Conservation (phyloP, 2,329 filamentous ascomycete species). For the Cladorrhinum sp. region DNA sequence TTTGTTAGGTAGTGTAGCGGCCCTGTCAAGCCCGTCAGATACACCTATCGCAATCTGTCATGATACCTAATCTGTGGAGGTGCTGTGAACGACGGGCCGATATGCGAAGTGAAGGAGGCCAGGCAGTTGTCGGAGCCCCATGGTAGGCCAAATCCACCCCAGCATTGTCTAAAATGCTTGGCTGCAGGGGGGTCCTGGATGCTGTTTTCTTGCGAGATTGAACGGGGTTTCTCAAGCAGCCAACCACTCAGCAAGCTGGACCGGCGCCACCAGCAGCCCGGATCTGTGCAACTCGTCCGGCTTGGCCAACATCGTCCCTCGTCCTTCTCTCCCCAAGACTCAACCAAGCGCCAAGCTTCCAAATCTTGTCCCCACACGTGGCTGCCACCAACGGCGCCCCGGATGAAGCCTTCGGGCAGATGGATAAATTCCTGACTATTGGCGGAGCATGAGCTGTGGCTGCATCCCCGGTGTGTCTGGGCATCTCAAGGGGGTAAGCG, state of each 20-base stretch:
- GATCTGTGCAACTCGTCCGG: conserved; percentile 27
- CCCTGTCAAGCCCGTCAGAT: background rate
- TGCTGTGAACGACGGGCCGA: conserved; percentile 12
- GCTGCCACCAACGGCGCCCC: conserved; percentile 25
- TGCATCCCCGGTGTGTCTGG: background rate
- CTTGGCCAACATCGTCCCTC: conserved; percentile 21
- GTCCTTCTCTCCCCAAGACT: conserved; percentile 8
- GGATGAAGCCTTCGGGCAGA: conserved; percentile 27
- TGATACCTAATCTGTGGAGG: background rate
- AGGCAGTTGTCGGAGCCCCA: background rate
- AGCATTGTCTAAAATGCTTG: conserved; percentile 23
- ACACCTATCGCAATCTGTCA: conserved; percentile 2
- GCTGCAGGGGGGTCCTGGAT: conserved; percentile 13
- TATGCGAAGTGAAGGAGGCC: conserved; percentile 13
- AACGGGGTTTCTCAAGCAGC: conserved; percentile 18
- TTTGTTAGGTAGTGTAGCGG: background rate
- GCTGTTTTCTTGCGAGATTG: conserved; percentile 14
- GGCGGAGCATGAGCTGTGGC: conserved; percentile 16
- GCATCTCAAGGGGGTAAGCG: conserved; percentile 7
- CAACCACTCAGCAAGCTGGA: conserved; percentile 1
- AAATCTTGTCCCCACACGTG: conserved; percentile 26
- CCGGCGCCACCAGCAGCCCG: conserved; percentile 21
- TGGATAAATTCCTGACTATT: conserved; percentile 23
- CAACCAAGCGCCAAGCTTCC: conserved; percentile 2
- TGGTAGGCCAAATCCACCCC: conserved; percentile 15